phyloP scores from a whole-genome alignment of 371 early-diverging fungal species.

The Mucor mucedo region DNA sequence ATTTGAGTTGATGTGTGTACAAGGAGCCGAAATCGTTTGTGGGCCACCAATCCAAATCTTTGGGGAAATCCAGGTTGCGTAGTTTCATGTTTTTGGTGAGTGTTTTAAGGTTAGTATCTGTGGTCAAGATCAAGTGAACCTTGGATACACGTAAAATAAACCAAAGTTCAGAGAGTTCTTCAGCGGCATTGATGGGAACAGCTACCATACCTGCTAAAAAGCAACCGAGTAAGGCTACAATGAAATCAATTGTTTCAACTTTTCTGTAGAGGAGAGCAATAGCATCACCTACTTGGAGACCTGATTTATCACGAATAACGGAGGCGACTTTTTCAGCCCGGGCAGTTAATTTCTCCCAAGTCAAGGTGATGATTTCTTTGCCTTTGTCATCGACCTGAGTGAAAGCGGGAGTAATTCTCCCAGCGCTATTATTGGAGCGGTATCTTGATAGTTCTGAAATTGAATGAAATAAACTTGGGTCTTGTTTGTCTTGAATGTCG shows the following conservation, averaged over 20 bases:
- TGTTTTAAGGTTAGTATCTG: constrained; percentile 74
- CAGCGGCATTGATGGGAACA: constrained; percentile 78
- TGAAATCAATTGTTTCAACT: constrained; percentile 74
- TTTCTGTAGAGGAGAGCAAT: constrained; percentile 78
- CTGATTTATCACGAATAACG: constrained; percentile 64
- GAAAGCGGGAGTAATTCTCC: constrained; percentile 60
- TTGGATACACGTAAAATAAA: constrained; percentile 71
- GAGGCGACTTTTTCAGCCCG: constrained; percentile 74
- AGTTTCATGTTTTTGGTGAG: constrained; percentile 66
- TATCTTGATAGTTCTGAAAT: constrained; percentile 62
- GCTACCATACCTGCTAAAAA: constrained; percentile 80
- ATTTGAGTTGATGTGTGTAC: constrained; percentile 58
- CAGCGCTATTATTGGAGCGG: constrained; percentile 46
- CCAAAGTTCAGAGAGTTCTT: constrained; percentile 75
- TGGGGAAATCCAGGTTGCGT: constrained; percentile 61
- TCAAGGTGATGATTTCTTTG: constrained; percentile 61
- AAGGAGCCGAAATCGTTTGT: constrained; percentile 69
- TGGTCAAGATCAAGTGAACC: constrained; percentile 70
- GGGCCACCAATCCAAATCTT: constrained; percentile 75
- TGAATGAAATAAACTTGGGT: constrained; percentile 46
- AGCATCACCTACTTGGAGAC: constrained; percentile 60
- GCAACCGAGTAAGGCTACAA: constrained; percentile 77
- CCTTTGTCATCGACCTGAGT: constrained; percentile 74
- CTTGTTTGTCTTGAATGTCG: constrained; percentile 30
- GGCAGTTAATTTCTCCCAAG: constrained; percentile 75